Evolutionary conservation across 306 rosid genomes (phyloP).

Genomic region (Cicer arietinum): DNA sequence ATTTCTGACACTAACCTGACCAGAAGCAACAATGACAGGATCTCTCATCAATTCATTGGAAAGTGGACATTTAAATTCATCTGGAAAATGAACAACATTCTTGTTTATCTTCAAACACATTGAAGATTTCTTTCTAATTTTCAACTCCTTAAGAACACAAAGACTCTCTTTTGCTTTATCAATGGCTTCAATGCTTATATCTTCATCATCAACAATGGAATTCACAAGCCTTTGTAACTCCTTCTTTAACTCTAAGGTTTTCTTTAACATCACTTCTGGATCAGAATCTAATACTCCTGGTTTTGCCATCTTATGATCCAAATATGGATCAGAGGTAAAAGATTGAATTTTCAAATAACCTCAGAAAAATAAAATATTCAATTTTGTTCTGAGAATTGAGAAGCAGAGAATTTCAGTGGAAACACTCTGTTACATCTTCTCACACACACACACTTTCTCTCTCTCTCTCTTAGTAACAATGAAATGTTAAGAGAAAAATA

Average conservation of each 20-base stretch:
- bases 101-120: constrained; percentile 57
- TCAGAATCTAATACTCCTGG: constrained; percentile 67
- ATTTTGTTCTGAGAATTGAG: constrained; percentile 44
- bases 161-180: constrained; percentile 71
- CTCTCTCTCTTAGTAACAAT: constrained; percentile 27
- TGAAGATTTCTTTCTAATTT: constrained; percentile 53
- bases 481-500: constrained; percentile 42
- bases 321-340: constrained; percentile 16
- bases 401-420: constrained; percentile 47
- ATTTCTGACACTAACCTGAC: constrained; percentile 70
- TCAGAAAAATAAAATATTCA: constrained; percentile 18
- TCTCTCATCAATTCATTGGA: constrained; percentile 91
- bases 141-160: constrained; percentile 64
- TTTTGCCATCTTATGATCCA: constrained; percentile 63
- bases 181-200: constrained; percentile 53
- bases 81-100: constrained; percentile 56
- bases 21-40: constrained; percentile 85
- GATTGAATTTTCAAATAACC: constrained; percentile 7
- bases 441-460: neutral
- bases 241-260: constrained; percentile 72
- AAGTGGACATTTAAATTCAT: constrained; percentile 82
- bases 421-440: constrained; percentile 44
- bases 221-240: constrained; percentile 69
- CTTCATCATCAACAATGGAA: constrained; percentile 70
- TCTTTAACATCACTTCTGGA: constrained; percentile 62